phyloP scores from a whole-genome alignment of 139 green algal genomes.

The Closterium sp. region DNA sequence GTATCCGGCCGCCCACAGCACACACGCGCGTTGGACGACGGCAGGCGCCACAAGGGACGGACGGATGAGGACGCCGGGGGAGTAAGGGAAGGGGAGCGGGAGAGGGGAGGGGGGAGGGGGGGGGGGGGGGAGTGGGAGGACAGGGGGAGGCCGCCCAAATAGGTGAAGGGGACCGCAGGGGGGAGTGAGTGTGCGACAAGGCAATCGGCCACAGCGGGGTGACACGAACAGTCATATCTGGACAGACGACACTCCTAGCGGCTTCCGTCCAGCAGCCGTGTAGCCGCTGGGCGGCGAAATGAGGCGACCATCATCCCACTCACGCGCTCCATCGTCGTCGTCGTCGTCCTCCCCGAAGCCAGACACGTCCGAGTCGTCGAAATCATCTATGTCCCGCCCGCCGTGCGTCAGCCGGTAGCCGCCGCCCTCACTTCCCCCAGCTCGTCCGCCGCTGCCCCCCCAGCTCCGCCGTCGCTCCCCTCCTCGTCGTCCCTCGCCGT shows the following conservation, averaged over 20 bases:
- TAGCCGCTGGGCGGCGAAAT: too few relatives aligned
- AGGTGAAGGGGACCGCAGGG: background rate
- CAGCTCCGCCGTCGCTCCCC: background rate
- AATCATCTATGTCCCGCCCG: constrained; percentile 39
- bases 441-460: constrained; percentile 62
- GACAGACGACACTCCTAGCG: too few relatives aligned
- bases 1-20: too few relatives aligned
- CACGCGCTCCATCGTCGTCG: background rate
- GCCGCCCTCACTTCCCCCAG: constrained; percentile 14
- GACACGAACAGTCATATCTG: too few relatives aligned
- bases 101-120: background rate
- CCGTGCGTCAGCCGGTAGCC: constrained; percentile 62
- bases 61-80: background rate
- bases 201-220: too few relatives aligned
- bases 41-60: too few relatives aligned
- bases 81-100: too few relatives aligned
- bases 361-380: constrained; percentile 24
- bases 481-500: constrained; percentile 12
- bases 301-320: background rate
- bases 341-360: constrained; percentile 32
- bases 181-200: too few relatives aligned
- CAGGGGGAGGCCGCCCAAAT: background rate
- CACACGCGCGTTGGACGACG: background rate
- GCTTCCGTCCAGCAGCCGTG: too few relatives aligned
- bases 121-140: too few relatives aligned